Evolutionary conservation across 805 yeast genomes (phyloP).

Genomic region (Candida namnaoensis): DNA sequence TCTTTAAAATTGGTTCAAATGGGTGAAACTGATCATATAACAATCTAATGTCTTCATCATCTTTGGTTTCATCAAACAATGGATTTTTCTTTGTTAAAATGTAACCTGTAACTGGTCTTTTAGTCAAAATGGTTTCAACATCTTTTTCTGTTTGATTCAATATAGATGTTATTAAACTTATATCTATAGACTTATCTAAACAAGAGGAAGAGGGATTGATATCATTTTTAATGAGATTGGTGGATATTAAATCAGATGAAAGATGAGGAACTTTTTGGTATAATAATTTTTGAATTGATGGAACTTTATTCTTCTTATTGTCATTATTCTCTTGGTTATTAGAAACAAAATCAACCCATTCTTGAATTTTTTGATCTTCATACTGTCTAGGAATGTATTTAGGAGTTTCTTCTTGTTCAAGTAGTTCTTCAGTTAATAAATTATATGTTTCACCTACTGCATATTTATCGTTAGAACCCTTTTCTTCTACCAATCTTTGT

Average conservation of each 20-base stretch:
- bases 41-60: conserved; percentile 33
- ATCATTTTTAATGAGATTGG: conserved; percentile 35
- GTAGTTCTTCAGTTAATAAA: conserved; percentile 47
- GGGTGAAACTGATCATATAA: conserved; percentile 66
- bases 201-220: conserved; percentile 37
- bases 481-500: conserved; percentile 72
- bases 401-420: conserved; percentile 16
- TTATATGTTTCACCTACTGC: conserved; percentile 70
- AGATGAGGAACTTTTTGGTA: conserved; percentile 64
- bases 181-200: conserved; percentile 14
- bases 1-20: conserved; percentile 40
- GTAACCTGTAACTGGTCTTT: conserved; percentile 41
- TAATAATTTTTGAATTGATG: conserved; percentile 61
- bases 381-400: conserved; percentile 2
- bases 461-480: conserved; percentile 51
- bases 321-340: conserved; percentile 7
- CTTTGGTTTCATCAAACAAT: conserved; percentile 31
- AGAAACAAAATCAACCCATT: conserved; percentile 19
- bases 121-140: conserved; percentile 27
- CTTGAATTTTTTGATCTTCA: conserved; percentile 9
- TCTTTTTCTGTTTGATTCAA: conserved; percentile 38
- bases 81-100: conserved; percentile 57
- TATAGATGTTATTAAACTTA: conserved; percentile 28
- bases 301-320: conserved; percentile 33
- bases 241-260: conserved; percentile 71